phyloP scores from a whole-genome alignment of 2,329 filamentous ascomycete species.

The Alternaria incomplexa region DNA sequence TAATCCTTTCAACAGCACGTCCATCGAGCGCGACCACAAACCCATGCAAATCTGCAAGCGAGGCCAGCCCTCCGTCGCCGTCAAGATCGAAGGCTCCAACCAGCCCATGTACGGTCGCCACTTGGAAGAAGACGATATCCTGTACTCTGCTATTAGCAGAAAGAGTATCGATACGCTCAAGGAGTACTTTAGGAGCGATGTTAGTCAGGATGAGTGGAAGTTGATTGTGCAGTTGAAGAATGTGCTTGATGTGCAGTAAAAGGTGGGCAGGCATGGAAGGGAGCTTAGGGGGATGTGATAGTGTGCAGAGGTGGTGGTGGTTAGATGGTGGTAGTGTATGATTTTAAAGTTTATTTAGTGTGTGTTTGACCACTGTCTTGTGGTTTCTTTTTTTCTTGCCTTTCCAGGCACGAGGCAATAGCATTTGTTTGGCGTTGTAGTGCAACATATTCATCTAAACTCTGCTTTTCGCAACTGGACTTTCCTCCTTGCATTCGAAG shows the following conservation, averaged over 20 bases:
- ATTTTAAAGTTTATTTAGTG: neutral
- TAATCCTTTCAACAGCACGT: constrained; percentile 65
- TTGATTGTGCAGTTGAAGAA: constrained; percentile 96
- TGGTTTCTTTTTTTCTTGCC: neutral
- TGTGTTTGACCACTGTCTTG: too few species aligned
- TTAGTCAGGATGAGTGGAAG: constrained; percentile 91
- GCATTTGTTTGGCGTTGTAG: neutral
- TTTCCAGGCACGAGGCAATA: neutral
- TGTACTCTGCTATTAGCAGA: constrained; percentile 89
- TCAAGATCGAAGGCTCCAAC: constrained; percentile 95
- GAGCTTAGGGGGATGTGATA: neutral
- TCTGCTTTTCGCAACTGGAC: too few species aligned
- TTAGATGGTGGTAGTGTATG: neutral
- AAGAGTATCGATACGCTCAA: constrained; percentile 93
- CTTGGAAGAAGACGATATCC: constrained; percentile 84
- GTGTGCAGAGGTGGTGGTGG: neutral
- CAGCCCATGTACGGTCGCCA: constrained; percentile 96
- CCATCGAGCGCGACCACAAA: constrained; percentile 98
- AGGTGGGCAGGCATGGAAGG: too few species aligned
- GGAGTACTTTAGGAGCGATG: constrained; percentile 89
- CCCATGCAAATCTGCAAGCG: constrained; percentile 90
- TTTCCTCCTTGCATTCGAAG: too few species aligned
- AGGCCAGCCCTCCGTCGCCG: constrained; percentile 93
- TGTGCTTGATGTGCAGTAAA: constrained; percentile 75
- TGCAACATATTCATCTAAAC: neutral